Conservation (phyloP, 106 monocot genomes). For the Apostasia ramifera region DNA sequence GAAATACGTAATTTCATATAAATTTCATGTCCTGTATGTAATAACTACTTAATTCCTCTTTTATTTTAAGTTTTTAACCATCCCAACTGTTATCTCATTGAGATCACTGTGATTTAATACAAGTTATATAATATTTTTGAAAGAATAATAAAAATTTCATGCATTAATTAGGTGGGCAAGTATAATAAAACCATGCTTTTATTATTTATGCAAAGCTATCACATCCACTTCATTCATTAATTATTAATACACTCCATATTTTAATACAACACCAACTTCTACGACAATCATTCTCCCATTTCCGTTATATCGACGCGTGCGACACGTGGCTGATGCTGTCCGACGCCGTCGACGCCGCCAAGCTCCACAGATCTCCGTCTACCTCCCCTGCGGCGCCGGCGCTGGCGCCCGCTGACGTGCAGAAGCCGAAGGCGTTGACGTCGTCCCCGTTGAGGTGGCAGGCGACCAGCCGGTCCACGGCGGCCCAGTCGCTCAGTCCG, state of each 20-base stretch:
- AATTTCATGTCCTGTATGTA: no score
- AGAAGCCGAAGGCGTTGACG: slow-evolving; percentile 34
- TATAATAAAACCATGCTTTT: no score
- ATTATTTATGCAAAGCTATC: no score
- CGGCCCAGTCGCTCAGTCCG: slow-evolving; percentile 55
- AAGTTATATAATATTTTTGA: no score
- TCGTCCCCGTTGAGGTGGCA: slow-evolving; percentile 68
- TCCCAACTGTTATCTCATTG: no score
- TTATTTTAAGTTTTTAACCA: no score
- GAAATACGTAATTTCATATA: no score
- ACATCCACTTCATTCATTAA: neutral
- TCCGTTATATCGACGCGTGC: slow-evolving; percentile 8
- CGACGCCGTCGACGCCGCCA: slow-evolving; percentile 32
- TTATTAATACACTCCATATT: neutral
- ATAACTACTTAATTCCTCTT: no score
- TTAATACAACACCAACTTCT: neutral
- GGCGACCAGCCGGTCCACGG: slow-evolving; percentile 61
- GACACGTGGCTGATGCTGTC: slow-evolving; percentile 33
- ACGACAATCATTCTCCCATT: no score
- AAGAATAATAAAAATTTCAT: no score
- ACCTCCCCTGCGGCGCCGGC: slow-evolving; percentile 12
- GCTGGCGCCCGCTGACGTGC: slow-evolving; percentile 10
- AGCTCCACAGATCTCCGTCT: slow-evolving; percentile 84
- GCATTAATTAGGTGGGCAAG: no score
- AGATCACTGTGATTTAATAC: no score